Evolutionary conservation across 1,284 basidiomycete genomes (phyloP), one percentile per base, ranked within the genome.

Genomic region (Sphagnurus paluster): DNA sequence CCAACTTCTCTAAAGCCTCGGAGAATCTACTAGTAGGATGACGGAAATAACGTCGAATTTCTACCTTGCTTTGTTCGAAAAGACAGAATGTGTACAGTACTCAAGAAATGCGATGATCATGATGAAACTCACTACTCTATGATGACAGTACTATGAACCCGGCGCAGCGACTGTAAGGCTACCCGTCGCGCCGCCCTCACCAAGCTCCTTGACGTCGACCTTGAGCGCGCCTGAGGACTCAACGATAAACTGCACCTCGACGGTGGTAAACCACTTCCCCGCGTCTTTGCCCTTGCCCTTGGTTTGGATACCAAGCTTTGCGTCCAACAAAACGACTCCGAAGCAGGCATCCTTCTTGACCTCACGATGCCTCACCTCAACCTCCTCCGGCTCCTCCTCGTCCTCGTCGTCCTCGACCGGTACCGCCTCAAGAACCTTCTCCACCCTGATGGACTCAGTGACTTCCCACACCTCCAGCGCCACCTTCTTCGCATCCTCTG

Each of bases 391-490:
- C 33, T 79, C 77, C 10, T 77, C 84, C 1, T 84, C 84, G 23
- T 82, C 82, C 1, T 75, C 77, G 5, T 72, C 77, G 32, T 79
- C 79, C 30, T 80, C 79, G 30, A 73, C 79, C 8, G 77, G 77
- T 9, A 76, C 73, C 11, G 69, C 48, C 1, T 74, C 70, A 1
- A 76, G 75, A 19, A 81, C 71, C 57, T 79, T 84, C 55, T 93
- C 88, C 16, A 91, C 71, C 58, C 87, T 84, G 60, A 98, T 77
- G 10, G 79, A 80, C 58, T 93, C 86, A 53, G 83, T 81, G 36
- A 88, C 90, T 67, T 98, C 91, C 84, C 90, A 94, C 33, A 98
- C 70, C 66, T 95, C 91, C 51, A 96, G 77, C 11, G 80, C 83
- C 38, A 93, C 70, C 49, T 68, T 71, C 54, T 73, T 75, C 42